Evolutionary conservation across 2,329 filamentous ascomycete species (phyloP).

Genomic region (Fusarium sublunatum): DNA sequence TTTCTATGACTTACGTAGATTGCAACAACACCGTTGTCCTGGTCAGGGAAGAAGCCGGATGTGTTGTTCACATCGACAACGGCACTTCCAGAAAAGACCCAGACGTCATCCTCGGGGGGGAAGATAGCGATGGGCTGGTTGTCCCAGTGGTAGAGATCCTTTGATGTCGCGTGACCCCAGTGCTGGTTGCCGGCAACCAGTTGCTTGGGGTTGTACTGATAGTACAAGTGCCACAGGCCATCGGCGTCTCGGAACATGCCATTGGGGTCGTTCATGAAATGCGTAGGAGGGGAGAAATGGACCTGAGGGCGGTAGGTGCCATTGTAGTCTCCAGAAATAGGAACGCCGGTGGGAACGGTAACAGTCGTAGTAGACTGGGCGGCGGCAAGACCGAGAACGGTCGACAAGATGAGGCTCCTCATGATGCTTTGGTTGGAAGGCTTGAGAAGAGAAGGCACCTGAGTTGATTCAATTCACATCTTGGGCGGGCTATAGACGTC

Average conservation of each 20-base stretch:
- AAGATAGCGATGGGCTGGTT: conserved; percentile 73
- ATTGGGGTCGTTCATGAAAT: conserved; percentile 73
- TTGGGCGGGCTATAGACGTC: neutral
- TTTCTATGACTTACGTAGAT: conserved; percentile 47
- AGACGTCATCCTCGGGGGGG: conserved; percentile 57
- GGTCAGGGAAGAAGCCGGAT: conserved; percentile 71
- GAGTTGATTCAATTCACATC: neutral
- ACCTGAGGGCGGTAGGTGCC: conserved; percentile 60
- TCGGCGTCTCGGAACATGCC: conserved; percentile 69
- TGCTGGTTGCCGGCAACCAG: conserved; percentile 68
- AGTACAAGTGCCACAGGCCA: conserved; percentile 72
- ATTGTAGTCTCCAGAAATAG: conserved; percentile 43
- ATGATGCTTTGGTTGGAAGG: neutral
- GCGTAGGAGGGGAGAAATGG: conserved; percentile 65
- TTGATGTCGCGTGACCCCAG: conserved; percentile 74
- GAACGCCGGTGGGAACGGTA: conserved; percentile 37
- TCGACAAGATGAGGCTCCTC: neutral
- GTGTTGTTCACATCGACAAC: conserved; percentile 73
- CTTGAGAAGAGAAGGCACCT: neutral
- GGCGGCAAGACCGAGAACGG: conserved; percentile 3
- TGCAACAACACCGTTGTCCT: conserved; percentile 71
- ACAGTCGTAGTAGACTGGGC: neutral
- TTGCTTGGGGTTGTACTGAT: conserved; percentile 63
- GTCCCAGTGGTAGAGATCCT: conserved; percentile 71
- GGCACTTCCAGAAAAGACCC: conserved; percentile 65